These are phyloP conservation scores for Dothideomycetidae sp. DNA, from an alignment of 2,329 filamentous ascomycete genomes.

Conservation along the genomic window DNA sequence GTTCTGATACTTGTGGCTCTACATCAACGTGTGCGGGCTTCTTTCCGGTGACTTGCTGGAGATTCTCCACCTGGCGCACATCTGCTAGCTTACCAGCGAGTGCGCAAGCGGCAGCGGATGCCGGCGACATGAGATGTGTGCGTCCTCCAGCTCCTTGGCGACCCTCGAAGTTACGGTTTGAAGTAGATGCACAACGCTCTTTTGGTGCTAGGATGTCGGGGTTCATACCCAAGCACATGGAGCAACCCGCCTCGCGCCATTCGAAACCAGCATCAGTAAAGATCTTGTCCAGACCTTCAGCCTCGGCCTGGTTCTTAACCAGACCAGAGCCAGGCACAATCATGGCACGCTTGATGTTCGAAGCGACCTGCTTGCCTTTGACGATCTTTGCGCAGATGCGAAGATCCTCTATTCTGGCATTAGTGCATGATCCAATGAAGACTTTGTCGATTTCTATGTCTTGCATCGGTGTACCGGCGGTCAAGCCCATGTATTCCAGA, in stretches of 20 bases:
- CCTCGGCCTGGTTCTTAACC: constrained; percentile 81
- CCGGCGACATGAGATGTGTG: constrained; percentile 92
- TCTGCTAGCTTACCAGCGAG: constrained; percentile 86
- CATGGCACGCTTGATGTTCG: constrained; percentile 88
- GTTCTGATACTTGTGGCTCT: constrained; percentile 41
- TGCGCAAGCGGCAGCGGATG: constrained; percentile 85
- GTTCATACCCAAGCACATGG: constrained; percentile 99
- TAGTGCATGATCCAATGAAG: constrained; percentile 96
- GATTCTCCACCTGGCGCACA: constrained; percentile 59
- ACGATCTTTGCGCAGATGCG: constrained; percentile 75
- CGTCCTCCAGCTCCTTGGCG: constrained; percentile 83
- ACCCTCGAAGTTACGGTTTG: constrained; percentile 95
- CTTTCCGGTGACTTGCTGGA: constrained; percentile 31
- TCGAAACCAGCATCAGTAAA: constrained; percentile 89
- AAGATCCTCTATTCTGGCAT: constrained; percentile 90
- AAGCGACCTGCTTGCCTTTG: constrained; percentile 71
- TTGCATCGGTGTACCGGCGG: constrained; percentile 73
- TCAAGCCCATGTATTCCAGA: constrained; percentile 92
- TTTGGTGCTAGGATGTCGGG: constrained; percentile 85
- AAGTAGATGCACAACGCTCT: constrained; percentile 89
- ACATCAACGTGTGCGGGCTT: constrained; percentile 46
- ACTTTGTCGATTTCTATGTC: constrained; percentile 91
- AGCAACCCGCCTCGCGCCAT: constrained; percentile 96
- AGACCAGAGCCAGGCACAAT: constrained; percentile 91
- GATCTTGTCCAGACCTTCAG: constrained; percentile 84